Percentiles rank a stretch among this genome's conserved stretches.
Conservation (phyloP, 73 alveolate genomes). For the Tetrahymena thermophila region DNA sequence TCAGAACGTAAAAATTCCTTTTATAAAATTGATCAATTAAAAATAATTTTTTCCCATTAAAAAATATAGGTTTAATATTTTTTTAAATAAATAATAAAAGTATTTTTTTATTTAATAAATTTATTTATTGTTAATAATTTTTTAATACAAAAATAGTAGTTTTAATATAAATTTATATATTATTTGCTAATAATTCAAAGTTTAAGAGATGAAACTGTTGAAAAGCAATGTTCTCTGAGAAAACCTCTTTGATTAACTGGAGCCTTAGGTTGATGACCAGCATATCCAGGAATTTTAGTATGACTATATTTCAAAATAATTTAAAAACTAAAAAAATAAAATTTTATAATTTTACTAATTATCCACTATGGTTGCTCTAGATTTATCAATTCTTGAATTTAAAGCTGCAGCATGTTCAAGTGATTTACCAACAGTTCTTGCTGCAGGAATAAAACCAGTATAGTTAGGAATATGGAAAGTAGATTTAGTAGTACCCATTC, state of each 20-base stretch:
- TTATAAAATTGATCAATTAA: too few species aligned
- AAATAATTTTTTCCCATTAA: too few species aligned
- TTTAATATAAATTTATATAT: not conserved
- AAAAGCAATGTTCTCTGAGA: slow-evolving; percentile 4
- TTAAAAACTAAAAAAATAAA: not conserved
- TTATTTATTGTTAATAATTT: too few species aligned
- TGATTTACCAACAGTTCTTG: slow-evolving; percentile 20
- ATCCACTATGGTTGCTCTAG: slow-evolving; percentile 29
- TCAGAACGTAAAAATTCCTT: too few species aligned
- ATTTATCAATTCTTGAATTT: slow-evolving; percentile 29
- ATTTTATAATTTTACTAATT: slow-evolving; percentile 9
- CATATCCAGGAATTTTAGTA: slow-evolving; percentile 46
- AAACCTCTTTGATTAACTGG: slow-evolving; percentile 11
- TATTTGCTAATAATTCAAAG: not conserved
- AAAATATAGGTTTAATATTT: too few species aligned
- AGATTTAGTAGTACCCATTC: slow-evolving; percentile 36
- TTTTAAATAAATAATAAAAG: too few species aligned
- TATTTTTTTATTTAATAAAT: too few species aligned
- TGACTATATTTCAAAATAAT: not conserved
- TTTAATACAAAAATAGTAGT: too few species aligned
- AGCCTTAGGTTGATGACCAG: slow-evolving; percentile 39
- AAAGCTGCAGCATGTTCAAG: slow-evolving; percentile 34
- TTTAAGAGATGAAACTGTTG: not conserved
- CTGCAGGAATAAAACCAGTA: slow-evolving; percentile 38
- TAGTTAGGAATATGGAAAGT: slow-evolving; percentile 32